Evolutionary conservation across 2,329 filamentous ascomycete species (phyloP).

Genomic region (Colletotrichum godetiae): DNA sequence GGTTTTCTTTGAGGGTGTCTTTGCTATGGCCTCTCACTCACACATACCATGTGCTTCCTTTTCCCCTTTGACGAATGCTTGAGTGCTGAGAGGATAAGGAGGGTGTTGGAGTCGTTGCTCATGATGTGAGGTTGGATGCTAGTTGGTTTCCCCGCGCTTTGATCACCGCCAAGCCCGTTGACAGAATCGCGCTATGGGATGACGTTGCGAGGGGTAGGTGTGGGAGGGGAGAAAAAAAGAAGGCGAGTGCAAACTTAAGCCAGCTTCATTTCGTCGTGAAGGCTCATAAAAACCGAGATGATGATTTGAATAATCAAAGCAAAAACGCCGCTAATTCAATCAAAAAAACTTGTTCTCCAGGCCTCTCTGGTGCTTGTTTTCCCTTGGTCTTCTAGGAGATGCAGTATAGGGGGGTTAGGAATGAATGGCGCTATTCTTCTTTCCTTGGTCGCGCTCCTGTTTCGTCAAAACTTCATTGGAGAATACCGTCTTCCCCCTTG

Average conservation of each 20-base stretch:
- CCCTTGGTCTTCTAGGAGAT: not conserved
- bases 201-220: not conserved
- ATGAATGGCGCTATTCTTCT: not conserved
- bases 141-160: not conserved
- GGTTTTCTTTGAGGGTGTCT: not conserved
- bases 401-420: no score
- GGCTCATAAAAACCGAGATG: not conserved
- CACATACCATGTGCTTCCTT: no score
- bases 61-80: not conserved
- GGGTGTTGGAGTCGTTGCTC: not conserved
- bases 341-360: not conserved
- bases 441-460: not conserved
- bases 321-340: not conserved
- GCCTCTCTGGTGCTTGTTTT: no score
- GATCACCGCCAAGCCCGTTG: conserved; percentile 16
- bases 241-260: not conserved
- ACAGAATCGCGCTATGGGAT: conserved; percentile 7
- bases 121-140: not conserved
- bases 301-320: not conserved
- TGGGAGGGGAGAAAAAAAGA: not conserved
- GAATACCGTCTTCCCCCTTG: conserved; percentile 46
- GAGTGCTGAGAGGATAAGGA: not conserved
- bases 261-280: not conserved
- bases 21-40: no score
- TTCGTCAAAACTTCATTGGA: conserved; percentile 33